A percentile compares a stretch with the other conserved stretches of the same genome.
Conservation (phyloP, 2,329 filamentous ascomycete species). For the Penicillium paneum region DNA sequence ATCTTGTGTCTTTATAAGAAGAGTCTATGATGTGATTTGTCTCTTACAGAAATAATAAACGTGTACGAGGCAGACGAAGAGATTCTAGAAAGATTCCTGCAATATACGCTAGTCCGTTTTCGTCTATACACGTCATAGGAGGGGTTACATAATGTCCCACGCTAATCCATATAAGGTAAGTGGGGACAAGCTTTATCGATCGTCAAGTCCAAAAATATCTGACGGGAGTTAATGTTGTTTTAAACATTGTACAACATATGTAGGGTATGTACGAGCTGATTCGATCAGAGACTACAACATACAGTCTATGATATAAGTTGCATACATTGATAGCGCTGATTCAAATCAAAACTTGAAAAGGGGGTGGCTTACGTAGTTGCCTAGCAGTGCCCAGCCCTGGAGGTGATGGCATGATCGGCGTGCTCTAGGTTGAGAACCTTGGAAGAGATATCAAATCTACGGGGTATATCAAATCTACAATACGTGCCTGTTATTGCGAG, state of each 20-base stretch:
- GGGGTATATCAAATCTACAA: neutral
- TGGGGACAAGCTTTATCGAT: neutral
- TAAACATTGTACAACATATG: neutral
- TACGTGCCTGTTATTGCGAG: neutral
- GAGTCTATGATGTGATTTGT: neutral
- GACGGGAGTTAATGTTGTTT: neutral
- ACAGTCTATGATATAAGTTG: neutral
- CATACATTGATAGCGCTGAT: neutral
- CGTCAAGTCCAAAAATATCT: constrained; percentile 4
- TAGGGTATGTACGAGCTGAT: neutral
- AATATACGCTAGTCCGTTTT: neutral
- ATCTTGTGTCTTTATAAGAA: neutral
- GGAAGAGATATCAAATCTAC: neutral
- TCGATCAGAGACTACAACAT: neutral
- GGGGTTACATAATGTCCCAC: neutral
- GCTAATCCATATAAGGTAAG: neutral
- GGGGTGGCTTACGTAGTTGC: neutral
- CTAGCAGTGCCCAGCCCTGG: neutral
- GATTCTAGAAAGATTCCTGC: neutral
- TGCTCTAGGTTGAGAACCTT: neutral
- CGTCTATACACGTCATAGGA: neutral
- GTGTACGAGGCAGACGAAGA: neutral
- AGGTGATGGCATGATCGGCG: constrained; percentile 4
- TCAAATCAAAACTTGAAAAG: neutral
- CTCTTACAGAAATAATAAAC: neutral